Base-by-base conservation (phyloP, 2,329 filamentous ascomycete species). In the Aschersonia sp. region DNA sequence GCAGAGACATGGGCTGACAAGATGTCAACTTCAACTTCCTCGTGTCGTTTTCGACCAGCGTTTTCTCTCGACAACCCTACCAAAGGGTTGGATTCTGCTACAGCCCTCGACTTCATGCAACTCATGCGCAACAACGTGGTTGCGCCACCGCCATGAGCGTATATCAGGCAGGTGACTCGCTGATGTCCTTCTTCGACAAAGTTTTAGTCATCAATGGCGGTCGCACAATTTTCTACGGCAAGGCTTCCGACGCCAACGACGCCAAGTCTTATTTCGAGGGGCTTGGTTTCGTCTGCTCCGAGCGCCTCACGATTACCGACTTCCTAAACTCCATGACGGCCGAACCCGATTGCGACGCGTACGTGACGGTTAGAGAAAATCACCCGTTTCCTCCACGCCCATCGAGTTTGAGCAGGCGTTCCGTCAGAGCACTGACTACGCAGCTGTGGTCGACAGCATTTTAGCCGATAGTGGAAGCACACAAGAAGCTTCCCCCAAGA, bases 61-160 rank as follows among this genome's bases (percentile, higher is more conserved):
- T 52, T 9, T 47, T 48, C 30, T 31, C 46, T 47, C 43, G 51
- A 52, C 20, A 48, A 46, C n/a, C 46, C 51, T 28, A 52, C 51
- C 5, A 47, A 47, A 29, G 51, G 49, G 7, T 47, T 52, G 5
- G 51, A 52, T 35, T 47, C 48, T 7, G 40, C 48, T 2, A 46
- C 47, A 9, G 51, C 51, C 5, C 32, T 48, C 20, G 45, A 50
- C 4, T 50, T 51, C 42, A 41, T 46, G 4, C 43, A 30, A n/a
- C 41, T 46, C 4, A 32, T 52, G 29, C 49, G 51, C 10, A 49
- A 29, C 42, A 45, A 9, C 44, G 41, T 10, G 30, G 43, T 29
- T 45, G 49, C 20, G 40, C 51, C 10, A 52, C 51, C 4, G 45
- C 48, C 12, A 47, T 51, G 40, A 48, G 48, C 3, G 29, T 52